Conservation (phyloP, 148 eudicot genomes). For the Fagopyrum tataricum region DNA sequence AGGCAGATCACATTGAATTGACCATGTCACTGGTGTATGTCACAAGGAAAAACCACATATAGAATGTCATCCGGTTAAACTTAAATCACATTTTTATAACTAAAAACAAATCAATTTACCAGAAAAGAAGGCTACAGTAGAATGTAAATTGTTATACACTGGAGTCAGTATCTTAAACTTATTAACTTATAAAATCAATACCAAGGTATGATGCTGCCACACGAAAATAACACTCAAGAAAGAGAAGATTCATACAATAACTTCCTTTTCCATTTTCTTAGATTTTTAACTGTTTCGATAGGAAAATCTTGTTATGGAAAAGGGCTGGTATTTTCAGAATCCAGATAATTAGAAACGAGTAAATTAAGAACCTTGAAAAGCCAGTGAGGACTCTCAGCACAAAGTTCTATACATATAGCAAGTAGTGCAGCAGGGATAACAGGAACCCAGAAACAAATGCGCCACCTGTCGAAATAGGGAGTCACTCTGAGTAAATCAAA, state of each 20-base stretch:
- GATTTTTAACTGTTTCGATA: background rate
- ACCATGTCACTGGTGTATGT: background rate
- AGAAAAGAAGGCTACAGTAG: background rate
- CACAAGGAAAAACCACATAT: background rate
- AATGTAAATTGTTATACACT: background rate
- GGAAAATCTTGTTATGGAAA: background rate
- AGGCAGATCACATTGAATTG: background rate
- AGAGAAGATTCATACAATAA: background rate
- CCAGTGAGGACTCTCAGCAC: conserved; percentile 96
- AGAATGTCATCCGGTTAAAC: background rate
- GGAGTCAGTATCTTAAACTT: background rate
- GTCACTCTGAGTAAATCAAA: conserved; percentile 9
- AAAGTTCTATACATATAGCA: conserved; percentile 60
- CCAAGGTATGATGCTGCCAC: background rate
- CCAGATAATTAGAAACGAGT: background rate
- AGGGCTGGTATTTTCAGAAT: background rate
- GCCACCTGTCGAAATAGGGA: conserved; percentile 54
- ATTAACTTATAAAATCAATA: background rate
- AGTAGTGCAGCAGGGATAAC: conserved; percentile 71
- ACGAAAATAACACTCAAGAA: background rate
- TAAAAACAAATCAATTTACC: background rate
- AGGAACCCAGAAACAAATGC: conserved; percentile 87
- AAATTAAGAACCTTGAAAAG: conserved; percentile 54
- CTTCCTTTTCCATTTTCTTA: background rate
- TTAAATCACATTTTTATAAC: background rate